Evolutionary conservation across 176 grass and related monocot genomes (phyloP), one percentile per base, ranked within the genome.

Genomic region (Paspalum vaginatum): DNA sequence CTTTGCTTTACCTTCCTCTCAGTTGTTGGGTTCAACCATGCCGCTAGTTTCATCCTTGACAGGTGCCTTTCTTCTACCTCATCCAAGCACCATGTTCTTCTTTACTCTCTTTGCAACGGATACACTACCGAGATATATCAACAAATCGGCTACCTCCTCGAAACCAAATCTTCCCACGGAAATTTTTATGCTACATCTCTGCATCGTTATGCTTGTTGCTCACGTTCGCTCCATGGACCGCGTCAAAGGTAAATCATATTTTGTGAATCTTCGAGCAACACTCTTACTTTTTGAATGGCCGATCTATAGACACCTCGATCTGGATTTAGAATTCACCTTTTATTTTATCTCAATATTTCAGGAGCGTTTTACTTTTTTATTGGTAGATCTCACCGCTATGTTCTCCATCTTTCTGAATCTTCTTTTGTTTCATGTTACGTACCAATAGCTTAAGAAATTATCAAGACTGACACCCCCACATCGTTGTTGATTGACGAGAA

Each of bases 221-320:
- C 0, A 1, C 17, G 16, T 0, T 2, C 11, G 0, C 12, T 4
- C 5, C 22, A 0, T 1, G 57, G 4, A 4, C 38, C 17, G 10
- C 15, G 2, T 65, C 38, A 41, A 0, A 42, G 62, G 62, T 65
- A 65, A 40, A 9, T 8, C 9, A 37, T 17, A 8, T 62, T 62
- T 62, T 7, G 3, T 38, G 13, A 16, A 38, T 38, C 13, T 62
- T 62, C 16, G 15, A 4, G 6, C 14, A 40, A 39, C 6, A 9
- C 2, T 63, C 14, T 40, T 64, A 18, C 4, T 13, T 60, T 60
- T 25, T 60, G 12, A 4, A 5, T 12, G 9, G 1, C 0, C 8
- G 4, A 11, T 59, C 1, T 43, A 32, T 32, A 2, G 32, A 32
- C 32, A 3, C 3, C 32, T 32, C 3, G 32, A 32, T 22, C 21